These are phyloP conservation scores for Suillus subluteus DNA, from an alignment of 768 basidiomycete species.

Conservation along the genomic window DNA sequence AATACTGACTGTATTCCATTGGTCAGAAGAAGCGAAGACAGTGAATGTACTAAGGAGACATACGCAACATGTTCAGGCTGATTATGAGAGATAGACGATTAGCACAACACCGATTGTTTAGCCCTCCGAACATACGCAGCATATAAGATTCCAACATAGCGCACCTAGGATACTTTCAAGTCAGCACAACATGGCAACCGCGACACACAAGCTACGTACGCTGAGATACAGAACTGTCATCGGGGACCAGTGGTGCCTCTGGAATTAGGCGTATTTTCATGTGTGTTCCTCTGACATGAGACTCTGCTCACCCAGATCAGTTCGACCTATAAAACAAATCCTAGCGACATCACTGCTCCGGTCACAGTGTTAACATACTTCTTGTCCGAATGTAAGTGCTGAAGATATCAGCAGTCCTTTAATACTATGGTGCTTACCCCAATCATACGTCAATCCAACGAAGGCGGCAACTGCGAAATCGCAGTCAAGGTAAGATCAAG, in stretches of 20 bases:
- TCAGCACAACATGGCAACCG: not conserved
- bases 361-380: not conserved
- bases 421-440: not conserved
- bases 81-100: not conserved
- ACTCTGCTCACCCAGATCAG: not conserved
- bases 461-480: not conserved
- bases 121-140: not conserved
- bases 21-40: not conserved
- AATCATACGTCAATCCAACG: not conserved
- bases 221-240: not conserved
- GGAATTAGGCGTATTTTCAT: not conserved
- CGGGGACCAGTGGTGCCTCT: not conserved
- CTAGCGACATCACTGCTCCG: not conserved
- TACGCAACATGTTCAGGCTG: not conserved
- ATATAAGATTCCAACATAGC: not conserved
- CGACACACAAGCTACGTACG: not conserved
- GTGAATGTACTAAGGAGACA: not conserved
- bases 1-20: not conserved
- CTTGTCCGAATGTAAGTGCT: not conserved
- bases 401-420: not conserved
- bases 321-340: not conserved
- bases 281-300: not conserved
- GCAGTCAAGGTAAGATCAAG: not conserved
- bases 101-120: not conserved
- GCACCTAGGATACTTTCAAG: not conserved